Base-by-base conservation (phyloP, 2,329 filamentous ascomycete species). In the Arthrobotrys conoides region DNA sequence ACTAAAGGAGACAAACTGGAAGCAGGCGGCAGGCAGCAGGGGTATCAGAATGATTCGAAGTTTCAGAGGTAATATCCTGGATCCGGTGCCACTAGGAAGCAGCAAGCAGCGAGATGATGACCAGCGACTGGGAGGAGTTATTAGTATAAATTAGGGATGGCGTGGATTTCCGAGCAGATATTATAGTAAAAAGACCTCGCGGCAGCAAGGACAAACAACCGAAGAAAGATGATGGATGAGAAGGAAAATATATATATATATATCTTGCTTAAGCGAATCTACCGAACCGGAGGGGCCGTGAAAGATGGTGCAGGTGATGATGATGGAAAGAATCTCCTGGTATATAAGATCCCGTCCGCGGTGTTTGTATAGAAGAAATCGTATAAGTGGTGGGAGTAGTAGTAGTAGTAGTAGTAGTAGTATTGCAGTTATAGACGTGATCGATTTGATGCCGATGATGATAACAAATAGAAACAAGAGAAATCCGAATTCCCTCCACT, bases 111-210 rank as follows among this genome's bases (percentile, higher is more conserved):
- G 36, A 48, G 55, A 66, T 61, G 27, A 12, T 24, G 27, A n/a
- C n/a, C 63, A 41, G 71, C 14, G 48, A 49, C 49, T 53, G 18
- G 30, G 38, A 24, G 22, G 67, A 59, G 55, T 44, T 77, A 77
- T 77, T 71, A 71, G 30, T 46, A 53, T 46, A 20, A 53, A 65
- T 72, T 64, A 20, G 63, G 46, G 61, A 33, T 72, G 61, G 63
- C 68, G 68, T 69, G 68, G 63, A 14, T 77, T 77, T 71, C 61
- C 63, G 75, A 78, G 68, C 75, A 57, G 38, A 72, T 72, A 78
- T 78, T 68, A 78, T 57, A 30, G 59, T 16, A 41, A 72, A 71
- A 78, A 46, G 33, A 53, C 67, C 75, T 78, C 75, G 61, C 55
- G 24, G 63, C 36, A 55, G 68, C 61, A 78, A 57, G 36, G 44